These are phyloP conservation scores for Sphaerulina populicola DNA, from an alignment of 2,329 filamentous ascomycete genomes.

Conservation along the genomic window DNA sequence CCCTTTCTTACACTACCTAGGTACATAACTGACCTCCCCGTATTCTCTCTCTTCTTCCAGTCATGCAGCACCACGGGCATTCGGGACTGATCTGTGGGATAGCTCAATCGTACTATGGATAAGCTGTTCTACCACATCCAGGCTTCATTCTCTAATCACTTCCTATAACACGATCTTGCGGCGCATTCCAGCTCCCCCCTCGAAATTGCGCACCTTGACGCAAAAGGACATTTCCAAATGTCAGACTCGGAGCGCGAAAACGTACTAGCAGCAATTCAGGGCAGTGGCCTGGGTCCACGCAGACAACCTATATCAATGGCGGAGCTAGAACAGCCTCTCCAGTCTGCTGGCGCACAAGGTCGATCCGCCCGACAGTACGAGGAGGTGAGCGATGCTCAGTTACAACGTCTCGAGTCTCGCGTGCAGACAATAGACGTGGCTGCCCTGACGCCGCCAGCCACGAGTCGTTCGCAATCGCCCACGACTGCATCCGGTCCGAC, in stretches of 20 bases:
- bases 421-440: constrained; percentile 46
- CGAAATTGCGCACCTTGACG: neutral
- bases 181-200: neutral
- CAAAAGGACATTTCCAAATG: neutral
- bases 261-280: constrained; percentile 51
- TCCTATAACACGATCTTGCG: constrained; percentile 18
- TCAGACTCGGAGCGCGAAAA: constrained; percentile 44
- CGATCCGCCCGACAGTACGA: constrained; percentile 25
- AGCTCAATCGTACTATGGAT: constrained; percentile 24
- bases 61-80: neutral
- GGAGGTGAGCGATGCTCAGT: constrained; percentile 42
- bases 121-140: constrained; percentile 33
- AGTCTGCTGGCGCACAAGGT: constrained; percentile 6
- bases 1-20: neutral
- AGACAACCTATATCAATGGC: constrained; percentile 42
- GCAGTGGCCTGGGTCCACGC: constrained; percentile 44
- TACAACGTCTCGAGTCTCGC: constrained; percentile 35
- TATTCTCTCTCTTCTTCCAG: neutral
- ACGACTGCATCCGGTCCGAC: constrained; percentile 44
- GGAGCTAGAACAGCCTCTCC: constrained; percentile 20
- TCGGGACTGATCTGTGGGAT: neutral
- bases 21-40: too few species aligned
- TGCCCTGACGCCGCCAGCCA: constrained; percentile 45
- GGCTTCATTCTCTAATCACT: constrained; percentile 31
- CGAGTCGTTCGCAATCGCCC: constrained; percentile 44